Percentiles rank a stretch among this genome's conserved stretches.
These are phyloP conservation scores for Pharus latifolius DNA, from an alignment of 176 grass and related monocot genomes.

Conservation along the genomic window DNA sequence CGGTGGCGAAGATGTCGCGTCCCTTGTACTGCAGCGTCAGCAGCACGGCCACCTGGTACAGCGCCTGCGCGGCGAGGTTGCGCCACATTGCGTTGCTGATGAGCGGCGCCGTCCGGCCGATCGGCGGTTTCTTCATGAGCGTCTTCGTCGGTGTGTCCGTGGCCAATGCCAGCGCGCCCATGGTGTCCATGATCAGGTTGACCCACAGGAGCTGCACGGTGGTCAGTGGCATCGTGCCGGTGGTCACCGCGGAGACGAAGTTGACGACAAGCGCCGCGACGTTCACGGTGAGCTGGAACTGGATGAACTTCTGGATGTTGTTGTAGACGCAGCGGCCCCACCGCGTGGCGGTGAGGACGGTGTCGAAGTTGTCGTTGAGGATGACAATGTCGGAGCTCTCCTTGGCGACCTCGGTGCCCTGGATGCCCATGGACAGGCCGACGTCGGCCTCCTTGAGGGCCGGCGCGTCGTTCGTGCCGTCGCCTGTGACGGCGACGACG, in stretches of 20 bases:
- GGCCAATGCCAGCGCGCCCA: constrained; percentile 64
- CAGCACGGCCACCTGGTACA: constrained; percentile 54
- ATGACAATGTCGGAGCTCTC: constrained; percentile 82
- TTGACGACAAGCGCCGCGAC: constrained; percentile 47
- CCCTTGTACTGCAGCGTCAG: constrained; percentile 50
- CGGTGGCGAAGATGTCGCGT: background rate
- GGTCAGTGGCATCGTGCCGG: constrained; percentile 42
- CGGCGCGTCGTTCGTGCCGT: constrained; percentile 73
- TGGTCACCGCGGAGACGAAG: constrained; percentile 36
- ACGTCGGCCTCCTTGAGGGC: constrained; percentile 85
- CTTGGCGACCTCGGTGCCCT: constrained; percentile 87
- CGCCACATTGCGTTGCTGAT: constrained; percentile 93
- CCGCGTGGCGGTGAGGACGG: constrained; percentile 52
- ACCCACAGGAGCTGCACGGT: constrained; percentile 79
- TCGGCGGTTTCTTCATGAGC: constrained; percentile 46
- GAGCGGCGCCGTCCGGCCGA: constrained; percentile 58
- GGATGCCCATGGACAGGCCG: constrained; percentile 69
- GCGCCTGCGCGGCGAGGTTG: constrained; percentile 49
- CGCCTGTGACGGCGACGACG: constrained; percentile 72
- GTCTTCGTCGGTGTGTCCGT: constrained; percentile 35
- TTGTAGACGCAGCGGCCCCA: constrained; percentile 85
- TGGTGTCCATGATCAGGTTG: constrained; percentile 85
- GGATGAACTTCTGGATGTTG: constrained; percentile 84
- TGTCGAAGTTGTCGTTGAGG: constrained; percentile 78
- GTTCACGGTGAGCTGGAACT: constrained; percentile 92